phyloP scores from a whole-genome alignment of 371 early-diverging fungal genomes.

The Apophysomyces trapeziformis region DNA sequence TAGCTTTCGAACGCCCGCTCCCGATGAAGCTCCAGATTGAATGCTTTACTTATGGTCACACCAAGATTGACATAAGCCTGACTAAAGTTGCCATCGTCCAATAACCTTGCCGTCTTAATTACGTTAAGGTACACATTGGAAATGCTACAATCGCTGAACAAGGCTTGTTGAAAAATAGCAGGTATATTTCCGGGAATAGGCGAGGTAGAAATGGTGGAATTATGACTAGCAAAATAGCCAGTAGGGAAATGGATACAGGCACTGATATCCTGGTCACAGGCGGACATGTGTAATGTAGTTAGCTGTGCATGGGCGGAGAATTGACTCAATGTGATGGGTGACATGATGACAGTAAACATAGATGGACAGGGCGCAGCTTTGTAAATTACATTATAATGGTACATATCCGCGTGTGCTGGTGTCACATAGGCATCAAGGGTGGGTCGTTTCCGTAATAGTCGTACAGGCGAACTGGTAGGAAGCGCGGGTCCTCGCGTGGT shows the following conservation, averaged over 20 bases:
- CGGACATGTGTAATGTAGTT: slow-evolving; percentile 4
- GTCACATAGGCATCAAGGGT: slow-evolving; percentile 13
- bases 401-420: slow-evolving; percentile 15
- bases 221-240: neutral
- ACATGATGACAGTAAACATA: slow-evolving; percentile 21
- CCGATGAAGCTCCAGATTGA: slow-evolving; percentile 21
- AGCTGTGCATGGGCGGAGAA: slow-evolving; percentile 15
- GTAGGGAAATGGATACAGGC: slow-evolving; percentile 7
- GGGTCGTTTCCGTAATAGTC: slow-evolving; percentile 12
- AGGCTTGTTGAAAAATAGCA: slow-evolving; percentile 7
- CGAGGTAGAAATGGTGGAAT: neutral
- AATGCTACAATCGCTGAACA: slow-evolving; percentile 19
- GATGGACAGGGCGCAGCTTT: slow-evolving; percentile 19
- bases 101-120: slow-evolving; percentile 22
- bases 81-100: slow-evolving; percentile 20
- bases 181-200: neutral
- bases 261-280: neutral
- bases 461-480: slow-evolving; percentile 12
- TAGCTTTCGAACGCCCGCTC: neutral
- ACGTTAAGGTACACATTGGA: slow-evolving; percentile 26
- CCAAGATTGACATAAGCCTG: slow-evolving; percentile 31
- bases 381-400: slow-evolving; percentile 7
- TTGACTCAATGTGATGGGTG: slow-evolving; percentile 3
- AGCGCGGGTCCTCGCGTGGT: neutral
- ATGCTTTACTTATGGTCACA: slow-evolving; percentile 23